A percentile compares a stretch with the other conserved stretches of the same genome.
These are phyloP conservation scores for Glaciozyma antarctica DNA, from an alignment of 768 basidiomycete species.

Conservation along the genomic window DNA sequence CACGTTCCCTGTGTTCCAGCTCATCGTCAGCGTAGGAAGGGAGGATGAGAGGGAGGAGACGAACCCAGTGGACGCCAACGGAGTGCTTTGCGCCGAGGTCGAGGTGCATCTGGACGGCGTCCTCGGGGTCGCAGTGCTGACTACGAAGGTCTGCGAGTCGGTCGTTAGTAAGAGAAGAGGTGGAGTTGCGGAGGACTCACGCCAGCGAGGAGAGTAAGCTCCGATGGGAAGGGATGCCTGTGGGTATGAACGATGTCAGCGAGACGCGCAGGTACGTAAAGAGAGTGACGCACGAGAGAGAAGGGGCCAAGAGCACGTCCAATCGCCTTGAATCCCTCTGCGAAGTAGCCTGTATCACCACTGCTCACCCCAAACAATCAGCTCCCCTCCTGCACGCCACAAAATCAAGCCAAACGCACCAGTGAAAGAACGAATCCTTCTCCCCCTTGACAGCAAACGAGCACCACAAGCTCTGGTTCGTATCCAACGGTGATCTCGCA, in stretches of 20 bases:
- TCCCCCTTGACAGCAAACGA: conserved; percentile 33
- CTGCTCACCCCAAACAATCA: neutral
- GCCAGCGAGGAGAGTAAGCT: conserved; percentile 38
- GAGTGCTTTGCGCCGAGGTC: conserved; percentile 34
- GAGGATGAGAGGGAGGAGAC: too few species aligned
- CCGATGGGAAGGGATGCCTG: conserved; percentile 39
- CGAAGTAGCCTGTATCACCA: conserved; percentile 39
- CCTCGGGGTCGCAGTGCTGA: conserved; percentile 10
- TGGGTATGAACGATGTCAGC: conserved; percentile 22
- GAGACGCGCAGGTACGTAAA: neutral
- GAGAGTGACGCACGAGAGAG: neutral
- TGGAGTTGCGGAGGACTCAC: conserved; percentile 10
- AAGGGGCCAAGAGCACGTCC: conserved; percentile 34
- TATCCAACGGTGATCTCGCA: conserved; percentile 37
- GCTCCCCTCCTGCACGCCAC: neutral
- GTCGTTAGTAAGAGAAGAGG: neutral
- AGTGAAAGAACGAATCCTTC: conserved; percentile 35
- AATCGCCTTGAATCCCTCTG: conserved; percentile 35
- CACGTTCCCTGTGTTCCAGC: conserved; percentile 2
- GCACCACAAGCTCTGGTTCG: conserved; percentile 39
- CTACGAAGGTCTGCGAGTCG: neutral
- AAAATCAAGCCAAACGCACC: neutral
- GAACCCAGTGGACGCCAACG: conserved; percentile 38
- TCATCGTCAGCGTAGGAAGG: too few species aligned
- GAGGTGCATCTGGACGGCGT: conserved; percentile 36